Percentiles rank a stretch among this genome's conserved stretches.
phyloP scores from a whole-genome alignment of 2,329 filamentous ascomycete genomes.

The Ceratocystis lukuohia region DNA sequence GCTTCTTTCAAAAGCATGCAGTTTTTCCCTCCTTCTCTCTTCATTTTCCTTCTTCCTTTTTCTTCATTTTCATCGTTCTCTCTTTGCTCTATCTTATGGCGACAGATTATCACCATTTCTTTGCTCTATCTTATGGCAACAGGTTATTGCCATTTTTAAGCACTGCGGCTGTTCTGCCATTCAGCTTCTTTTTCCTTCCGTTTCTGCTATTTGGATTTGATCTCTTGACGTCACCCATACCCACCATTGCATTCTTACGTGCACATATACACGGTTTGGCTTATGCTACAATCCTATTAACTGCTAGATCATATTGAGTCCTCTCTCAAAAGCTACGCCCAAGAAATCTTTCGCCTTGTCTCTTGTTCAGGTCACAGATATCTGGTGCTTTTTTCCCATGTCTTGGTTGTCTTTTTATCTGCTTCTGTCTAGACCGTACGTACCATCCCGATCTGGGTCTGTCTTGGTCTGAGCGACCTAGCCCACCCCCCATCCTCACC shows the following conservation, averaged over 20 bases:
- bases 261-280: neutral
- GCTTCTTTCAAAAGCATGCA: slow-evolving; percentile 1
- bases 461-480: neutral
- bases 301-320: neutral
- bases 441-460: neutral
- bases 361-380: neutral
- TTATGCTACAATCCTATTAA: neutral
- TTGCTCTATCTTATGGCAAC: neutral
- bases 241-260: neutral
- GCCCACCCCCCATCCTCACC: neutral
- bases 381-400: neutral
- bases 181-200: neutral
- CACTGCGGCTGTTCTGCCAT: neutral
- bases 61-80: neutral
- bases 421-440: neutral
- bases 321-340: neutral
- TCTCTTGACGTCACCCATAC: neutral
- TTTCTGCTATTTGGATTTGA: neutral
- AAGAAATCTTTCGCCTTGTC: neutral
- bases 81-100: neutral
- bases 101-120: neutral
- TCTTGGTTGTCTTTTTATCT: neutral
- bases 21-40: neutral
- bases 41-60: neutral
- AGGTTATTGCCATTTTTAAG: neutral